Base-by-base conservation (phyloP, 2,329 filamentous ascomycete genomes). In the Aspergillus fumigatiaffinis region DNA sequence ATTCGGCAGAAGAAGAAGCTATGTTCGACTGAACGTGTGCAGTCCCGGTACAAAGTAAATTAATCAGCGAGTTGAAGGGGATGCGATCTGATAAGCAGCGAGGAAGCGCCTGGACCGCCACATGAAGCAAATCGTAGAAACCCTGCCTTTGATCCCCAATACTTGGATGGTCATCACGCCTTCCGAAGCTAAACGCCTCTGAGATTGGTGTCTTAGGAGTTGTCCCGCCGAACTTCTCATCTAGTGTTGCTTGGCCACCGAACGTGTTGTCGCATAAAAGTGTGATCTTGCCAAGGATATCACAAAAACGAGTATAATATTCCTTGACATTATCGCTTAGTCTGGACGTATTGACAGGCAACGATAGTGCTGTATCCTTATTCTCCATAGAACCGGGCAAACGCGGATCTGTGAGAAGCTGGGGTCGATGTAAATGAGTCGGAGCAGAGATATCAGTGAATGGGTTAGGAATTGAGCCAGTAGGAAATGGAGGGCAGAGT, bases 231-330 rank as follows among this genome's bases (percentile, higher is more conserved):
- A 97, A 96, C 70, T 97, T 97, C 73, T 99, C 95, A 68, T 99
- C 94, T 50, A 97, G 76, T 0, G 91, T 91, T 32, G 93, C 94
- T 76, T 99, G 94, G 0, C 94, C 94, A 52, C 94, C 95, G 76
- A 99, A 99, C 0, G 93, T 90, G 66, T 96, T 94, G 73, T 99
- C 94, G 74, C 94, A 99, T 35, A 97, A 88, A 48, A 97, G 89
- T 2, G 92, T 96, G 55, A 99, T 95, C 71, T 96, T 95, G 26
- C 93, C 94, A 7, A 99, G 79, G 25, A 99, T 93, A 71, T 96
- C 91, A 70, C 93, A 97, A 66, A 99, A 99, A 53, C 89, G 88
- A 54, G 87, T 81, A 73, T 97, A 97, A 69, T 91, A 94, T 47
- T 94, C 90, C 67, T 87, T 88, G 0, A 91, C 87, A 23, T 86